Percentiles rank a stretch among this genome's conserved stretches.
These are phyloP conservation scores for Colletotrichum caudatum DNA, from an alignment of 2,329 filamentous ascomycete species.

Conservation along the genomic window DNA sequence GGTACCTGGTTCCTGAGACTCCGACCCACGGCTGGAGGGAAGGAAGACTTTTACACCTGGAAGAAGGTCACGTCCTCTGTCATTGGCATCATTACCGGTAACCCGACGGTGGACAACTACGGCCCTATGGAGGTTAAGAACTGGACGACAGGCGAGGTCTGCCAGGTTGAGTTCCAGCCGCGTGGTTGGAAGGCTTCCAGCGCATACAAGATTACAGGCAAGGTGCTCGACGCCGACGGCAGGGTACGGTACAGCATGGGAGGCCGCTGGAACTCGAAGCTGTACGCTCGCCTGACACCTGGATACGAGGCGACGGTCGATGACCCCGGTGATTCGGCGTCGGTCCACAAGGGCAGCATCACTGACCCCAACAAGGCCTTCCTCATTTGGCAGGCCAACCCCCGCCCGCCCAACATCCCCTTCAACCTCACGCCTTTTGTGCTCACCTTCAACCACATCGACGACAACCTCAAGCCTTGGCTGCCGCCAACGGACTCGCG, in stretches of 20 bases:
- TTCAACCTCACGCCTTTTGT: slow-evolving; percentile 99
- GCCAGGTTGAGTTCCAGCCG: slow-evolving; percentile 90
- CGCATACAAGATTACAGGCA: slow-evolving; percentile 88
- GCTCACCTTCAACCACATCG: slow-evolving; percentile 91
- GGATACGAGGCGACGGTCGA: slow-evolving; percentile 84
- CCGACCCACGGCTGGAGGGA: slow-evolving; percentile 78
- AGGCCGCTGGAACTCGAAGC: slow-evolving; percentile 96
- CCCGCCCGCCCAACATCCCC: slow-evolving; percentile 84
- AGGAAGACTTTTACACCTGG: slow-evolving; percentile 95
- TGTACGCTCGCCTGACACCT: slow-evolving; percentile 92
- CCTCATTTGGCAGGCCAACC: slow-evolving; percentile 91
- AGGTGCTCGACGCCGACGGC: slow-evolving; percentile 83
- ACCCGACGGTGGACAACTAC: slow-evolving; percentile 97
- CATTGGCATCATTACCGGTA: slow-evolving; percentile 98
- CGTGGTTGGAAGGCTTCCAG: slow-evolving; percentile 96
- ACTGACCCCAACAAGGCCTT: slow-evolving; percentile 81
- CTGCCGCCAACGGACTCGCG: slow-evolving; percentile 94
- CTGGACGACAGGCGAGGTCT: slow-evolving; percentile 94
- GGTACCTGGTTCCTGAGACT: slow-evolving; percentile 97
- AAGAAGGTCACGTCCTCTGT: slow-evolving; percentile 98
- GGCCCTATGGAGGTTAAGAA: slow-evolving; percentile 98
- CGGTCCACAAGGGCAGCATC: slow-evolving; percentile 63
- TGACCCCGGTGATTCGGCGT: slow-evolving; percentile 60
- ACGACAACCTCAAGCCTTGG: slow-evolving; percentile 81
- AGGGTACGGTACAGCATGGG: slow-evolving; percentile 89